These are phyloP conservation scores for Pneumocystis canis DNA, from an alignment of 1,139 yeast genomes.

Conservation along the genomic window DNA sequence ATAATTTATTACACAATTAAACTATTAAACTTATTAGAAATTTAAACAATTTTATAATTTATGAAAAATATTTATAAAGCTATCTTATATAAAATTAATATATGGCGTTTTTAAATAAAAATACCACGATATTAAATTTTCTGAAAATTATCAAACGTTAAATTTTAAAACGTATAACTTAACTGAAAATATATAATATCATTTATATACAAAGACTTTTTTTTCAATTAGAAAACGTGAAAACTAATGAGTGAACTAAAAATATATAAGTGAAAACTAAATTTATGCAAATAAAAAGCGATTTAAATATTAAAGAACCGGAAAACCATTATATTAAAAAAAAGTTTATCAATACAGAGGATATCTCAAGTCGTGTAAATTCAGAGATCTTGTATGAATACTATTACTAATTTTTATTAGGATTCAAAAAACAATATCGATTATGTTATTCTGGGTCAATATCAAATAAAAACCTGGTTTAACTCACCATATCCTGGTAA, in stretches of 20 bases:
- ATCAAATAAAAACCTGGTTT: slow-evolving; percentile 1
- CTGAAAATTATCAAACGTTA: too few relatives aligned
- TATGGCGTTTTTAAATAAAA: not conserved
- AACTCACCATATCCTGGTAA: not conserved
- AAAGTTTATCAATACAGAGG: not conserved
- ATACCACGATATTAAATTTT: too few relatives aligned
- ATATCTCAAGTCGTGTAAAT: not conserved
- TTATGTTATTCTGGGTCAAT: slow-evolving; percentile 1
- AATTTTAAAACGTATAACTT: not conserved
- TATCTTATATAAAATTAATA: not conserved
- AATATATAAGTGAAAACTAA: not conserved
- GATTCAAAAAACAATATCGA: not conserved
- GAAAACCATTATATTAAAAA: not conserved
- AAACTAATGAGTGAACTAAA: not conserved
- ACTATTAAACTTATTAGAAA: not conserved
- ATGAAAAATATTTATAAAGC: not conserved
- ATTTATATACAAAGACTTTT: not conserved
- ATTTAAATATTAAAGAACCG: not conserved
- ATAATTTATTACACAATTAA: not conserved
- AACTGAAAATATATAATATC: too few relatives aligned
- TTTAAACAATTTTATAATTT: not conserved
- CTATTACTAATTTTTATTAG: not conserved
- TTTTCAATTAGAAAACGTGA: not conserved
- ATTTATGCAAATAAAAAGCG: not conserved
- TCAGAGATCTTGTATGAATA: not conserved